phyloP scores from a whole-genome alignment of 2,329 filamentous ascomycete species.

The Myrmaecium sp. region DNA sequence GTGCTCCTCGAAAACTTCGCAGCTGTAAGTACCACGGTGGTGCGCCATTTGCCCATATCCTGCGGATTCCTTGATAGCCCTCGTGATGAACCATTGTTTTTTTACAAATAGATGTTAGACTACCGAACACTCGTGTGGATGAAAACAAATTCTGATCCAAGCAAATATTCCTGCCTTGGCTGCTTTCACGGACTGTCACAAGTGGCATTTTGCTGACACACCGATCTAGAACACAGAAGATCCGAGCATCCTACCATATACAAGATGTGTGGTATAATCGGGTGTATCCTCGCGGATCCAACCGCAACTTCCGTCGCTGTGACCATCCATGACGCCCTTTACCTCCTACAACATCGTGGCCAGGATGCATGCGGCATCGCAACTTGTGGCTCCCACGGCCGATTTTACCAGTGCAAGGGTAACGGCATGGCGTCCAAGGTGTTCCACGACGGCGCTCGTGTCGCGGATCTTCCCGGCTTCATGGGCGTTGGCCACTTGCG shows the following conservation, averaged over 20 bases:
- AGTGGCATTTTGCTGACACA: conserved; percentile 1
- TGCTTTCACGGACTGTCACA: conserved; percentile 1
- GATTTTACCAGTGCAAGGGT: conserved; percentile 79
- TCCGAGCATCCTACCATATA: conserved; percentile 2
- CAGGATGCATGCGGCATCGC: conserved; percentile 84
- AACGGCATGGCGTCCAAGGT: conserved; percentile 76
- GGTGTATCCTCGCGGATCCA: conserved; percentile 28
- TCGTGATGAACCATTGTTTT: conserved; percentile 10
- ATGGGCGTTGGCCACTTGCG: conserved; percentile 77
- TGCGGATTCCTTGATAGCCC: background rate
- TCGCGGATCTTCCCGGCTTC: conserved; percentile 61
- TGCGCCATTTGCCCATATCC: background rate
- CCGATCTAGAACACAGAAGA: background rate
- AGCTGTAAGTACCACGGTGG: conserved; percentile 1
- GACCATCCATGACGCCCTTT: conserved; percentile 26
- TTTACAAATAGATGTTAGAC: conserved; percentile 25
- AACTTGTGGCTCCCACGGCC: conserved; percentile 54
- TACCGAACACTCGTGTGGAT: conserved; percentile 15
- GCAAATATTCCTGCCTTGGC: background rate
- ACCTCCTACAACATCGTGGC: conserved; percentile 40
- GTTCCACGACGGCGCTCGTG: conserved; percentile 61
- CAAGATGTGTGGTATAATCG: conserved; percentile 35
- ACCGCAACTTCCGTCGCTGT: conserved; percentile 20
- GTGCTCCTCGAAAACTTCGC: background rate
- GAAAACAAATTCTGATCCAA: conserved; percentile 7